A percentile compares a stretch with the other conserved stretches of the same genome.
Evolutionary conservation across 2,329 filamentous ascomycete genomes (phyloP).

Genomic region (Cercospora citrullina): DNA sequence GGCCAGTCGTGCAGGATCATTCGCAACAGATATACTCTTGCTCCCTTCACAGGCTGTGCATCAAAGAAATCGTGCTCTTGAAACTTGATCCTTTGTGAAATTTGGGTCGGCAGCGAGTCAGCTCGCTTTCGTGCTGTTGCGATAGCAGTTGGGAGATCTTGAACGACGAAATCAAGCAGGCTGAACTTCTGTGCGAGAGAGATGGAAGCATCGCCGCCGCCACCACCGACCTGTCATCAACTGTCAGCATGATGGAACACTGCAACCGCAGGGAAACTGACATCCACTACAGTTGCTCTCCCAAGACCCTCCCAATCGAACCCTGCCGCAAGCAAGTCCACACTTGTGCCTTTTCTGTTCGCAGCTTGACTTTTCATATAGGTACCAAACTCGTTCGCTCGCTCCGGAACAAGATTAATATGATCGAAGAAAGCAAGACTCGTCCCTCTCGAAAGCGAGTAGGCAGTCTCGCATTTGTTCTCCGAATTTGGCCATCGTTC

Average conservation of each 20-base stretch:
- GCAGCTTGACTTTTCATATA: background rate
- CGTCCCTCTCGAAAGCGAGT: background rate
- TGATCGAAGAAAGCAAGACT: background rate
- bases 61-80: constrained; percentile 21
- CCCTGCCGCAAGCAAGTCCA: background rate
- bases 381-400: background rate
- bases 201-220: constrained; percentile 25
- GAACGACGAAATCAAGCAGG: constrained; percentile 20
- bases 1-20: constrained; percentile 22
- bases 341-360: background rate
- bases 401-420: background rate
- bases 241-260: background rate
- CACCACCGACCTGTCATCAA: constrained; percentile 23
- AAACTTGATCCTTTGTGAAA: background rate
- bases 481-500: background rate
- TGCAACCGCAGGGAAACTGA: background rate
- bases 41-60: constrained; percentile 12
- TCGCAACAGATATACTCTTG: constrained; percentile 3
- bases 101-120: background rate
- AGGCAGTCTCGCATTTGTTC: background rate
- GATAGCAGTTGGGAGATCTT: constrained; percentile 23
- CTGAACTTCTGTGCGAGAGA: constrained; percentile 23
- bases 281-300: background rate
- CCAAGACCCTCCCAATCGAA: constrained; percentile 1
- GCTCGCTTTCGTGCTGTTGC: background rate